These are phyloP conservation scores for Trametes villosa DNA, from an alignment of 768 basidiomycete species.

Conservation along the genomic window DNA sequence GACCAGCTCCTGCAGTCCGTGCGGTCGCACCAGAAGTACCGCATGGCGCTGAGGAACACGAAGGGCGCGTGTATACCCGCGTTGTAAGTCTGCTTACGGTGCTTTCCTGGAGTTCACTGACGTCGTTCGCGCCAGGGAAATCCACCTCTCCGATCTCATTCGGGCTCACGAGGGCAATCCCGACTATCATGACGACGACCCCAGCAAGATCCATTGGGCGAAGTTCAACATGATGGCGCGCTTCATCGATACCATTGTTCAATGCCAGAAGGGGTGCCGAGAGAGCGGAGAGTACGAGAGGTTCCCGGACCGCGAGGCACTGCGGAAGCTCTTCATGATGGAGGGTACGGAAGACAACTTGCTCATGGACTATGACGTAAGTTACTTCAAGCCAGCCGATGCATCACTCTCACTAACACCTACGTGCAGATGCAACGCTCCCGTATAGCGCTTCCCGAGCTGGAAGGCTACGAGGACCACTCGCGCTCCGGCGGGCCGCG, in stretches of 20 bases:
- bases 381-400: slow-evolving; percentile 27
- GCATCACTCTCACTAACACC: background rate
- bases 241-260: slow-evolving; percentile 76
- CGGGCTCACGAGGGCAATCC: slow-evolving; percentile 85
- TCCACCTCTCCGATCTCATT: slow-evolving; percentile 89
- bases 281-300: slow-evolving; percentile 51
- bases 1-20: slow-evolving; percentile 82
- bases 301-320: slow-evolving; percentile 57
- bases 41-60: slow-evolving; percentile 83
- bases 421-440: slow-evolving; percentile 63
- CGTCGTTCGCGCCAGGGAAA: slow-evolving; percentile 60
- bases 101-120: slow-evolving; percentile 19
- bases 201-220: slow-evolving; percentile 87
- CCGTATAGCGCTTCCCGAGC: slow-evolving; percentile 57
- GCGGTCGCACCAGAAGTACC: slow-evolving; percentile 88
- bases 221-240: slow-evolving; percentile 94
- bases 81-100: slow-evolving; percentile 46
- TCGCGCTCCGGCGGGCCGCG: slow-evolving; percentile 21
- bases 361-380: slow-evolving; percentile 74
- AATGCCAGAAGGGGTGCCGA: slow-evolving; percentile 79
- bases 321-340: slow-evolving; percentile 56
- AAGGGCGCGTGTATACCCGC: slow-evolving; percentile 89
- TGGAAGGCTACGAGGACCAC: slow-evolving; percentile 37
- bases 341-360: slow-evolving; percentile 45
- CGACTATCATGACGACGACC: slow-evolving; percentile 68